A percentile compares a stretch with the other conserved stretches of the same genome.
Evolutionary conservation across 352 stramenopile species (phyloP).

Genomic region (Peronospora belbahrii): DNA sequence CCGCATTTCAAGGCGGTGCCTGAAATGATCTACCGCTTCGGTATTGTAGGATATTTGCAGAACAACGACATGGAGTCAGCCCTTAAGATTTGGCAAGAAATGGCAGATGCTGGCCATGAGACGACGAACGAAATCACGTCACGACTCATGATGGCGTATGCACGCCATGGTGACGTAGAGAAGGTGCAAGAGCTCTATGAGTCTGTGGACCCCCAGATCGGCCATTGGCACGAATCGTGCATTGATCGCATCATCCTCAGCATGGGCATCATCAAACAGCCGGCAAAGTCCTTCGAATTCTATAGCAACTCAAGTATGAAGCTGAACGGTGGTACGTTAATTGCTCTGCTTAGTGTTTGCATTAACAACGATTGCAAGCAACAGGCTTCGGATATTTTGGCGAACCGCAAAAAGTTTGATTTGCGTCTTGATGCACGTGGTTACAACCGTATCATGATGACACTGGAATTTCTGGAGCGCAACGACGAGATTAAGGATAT

Average conservation of each 20-base stretch:
- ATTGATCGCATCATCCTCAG: slow-evolving; percentile 66
- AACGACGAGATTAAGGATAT: slow-evolving; percentile 48
- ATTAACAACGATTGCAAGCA: slow-evolving; percentile 60
- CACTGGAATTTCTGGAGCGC: slow-evolving; percentile 63
- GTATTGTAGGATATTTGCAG: slow-evolving; percentile 51
- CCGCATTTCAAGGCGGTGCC: slow-evolving; percentile 38
- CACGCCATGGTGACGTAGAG: slow-evolving; percentile 32
- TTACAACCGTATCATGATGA: slow-evolving; percentile 70
- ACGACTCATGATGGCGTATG: slow-evolving; percentile 49
- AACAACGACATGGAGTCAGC: slow-evolving; percentile 38
- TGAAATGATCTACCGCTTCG: slow-evolving; percentile 69
- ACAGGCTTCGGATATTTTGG: slow-evolving; percentile 61
- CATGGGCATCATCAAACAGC: slow-evolving; percentile 54
- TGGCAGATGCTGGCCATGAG: slow-evolving; percentile 43
- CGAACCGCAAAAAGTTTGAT: slow-evolving; percentile 73
- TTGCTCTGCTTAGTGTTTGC: slow-evolving; percentile 62
- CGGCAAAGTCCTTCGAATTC: slow-evolving; percentile 61
- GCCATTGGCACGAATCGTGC: slow-evolving; percentile 56
- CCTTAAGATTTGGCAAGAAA: slow-evolving; percentile 40
- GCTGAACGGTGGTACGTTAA: slow-evolving; percentile 60
- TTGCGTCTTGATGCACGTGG: slow-evolving; percentile 52
- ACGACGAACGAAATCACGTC: slow-evolving; percentile 65
- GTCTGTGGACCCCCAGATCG: slow-evolving; percentile 47
- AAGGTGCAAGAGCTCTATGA: slow-evolving; percentile 49
- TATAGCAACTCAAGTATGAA: slow-evolving; percentile 80